Percentiles rank a stretch among this genome's conserved stretches.
These are phyloP conservation scores for Ophiocordyceps camponoti-floridani DNA, from an alignment of 2,329 filamentous ascomycete genomes.

Conservation along the genomic window DNA sequence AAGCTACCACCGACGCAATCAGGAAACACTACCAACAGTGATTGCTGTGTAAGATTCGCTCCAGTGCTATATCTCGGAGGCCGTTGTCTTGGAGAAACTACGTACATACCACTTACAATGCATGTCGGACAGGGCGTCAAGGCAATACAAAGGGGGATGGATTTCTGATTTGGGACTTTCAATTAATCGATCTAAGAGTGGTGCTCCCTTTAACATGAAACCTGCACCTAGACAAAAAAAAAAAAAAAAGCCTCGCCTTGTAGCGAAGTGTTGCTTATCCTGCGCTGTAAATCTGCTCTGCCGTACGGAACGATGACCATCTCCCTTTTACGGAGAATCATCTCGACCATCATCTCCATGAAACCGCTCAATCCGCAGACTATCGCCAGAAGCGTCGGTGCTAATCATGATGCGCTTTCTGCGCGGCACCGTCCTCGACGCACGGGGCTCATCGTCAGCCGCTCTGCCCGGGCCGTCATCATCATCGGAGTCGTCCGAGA, in stretches of 20 bases:
- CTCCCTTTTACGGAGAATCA: neutral
- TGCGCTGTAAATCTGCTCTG: conserved; percentile 2
- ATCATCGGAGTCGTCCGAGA: conserved; percentile 3
- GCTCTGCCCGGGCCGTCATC: neutral
- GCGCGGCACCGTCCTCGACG: neutral
- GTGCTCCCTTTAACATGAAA: neutral
- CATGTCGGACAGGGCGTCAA: too few species aligned
- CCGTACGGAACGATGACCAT: neutral
- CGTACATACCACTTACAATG: too few species aligned
- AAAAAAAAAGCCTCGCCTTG: neutral
- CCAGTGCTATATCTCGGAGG: too few species aligned
- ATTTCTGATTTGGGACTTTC: too few species aligned
- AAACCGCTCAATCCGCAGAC: neutral
- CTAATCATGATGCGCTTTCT: neutral
- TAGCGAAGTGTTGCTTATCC: conserved; percentile 1
- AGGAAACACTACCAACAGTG: too few species aligned
- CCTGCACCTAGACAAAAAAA: conserved; percentile 1
- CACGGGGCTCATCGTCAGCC: neutral
- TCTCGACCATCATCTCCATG: neutral
- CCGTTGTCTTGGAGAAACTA: too few species aligned
- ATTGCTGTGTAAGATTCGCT: too few species aligned
- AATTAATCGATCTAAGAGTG: too few species aligned
- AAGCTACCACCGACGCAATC: too few species aligned
- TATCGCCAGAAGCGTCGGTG: neutral
- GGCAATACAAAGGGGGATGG: too few species aligned